A percentile compares a stretch with the other conserved stretches of the same genome.
phyloP scores from a whole-genome alignment of 495 filamentous ascomycete species.

The Jackrogersella minutella region DNA sequence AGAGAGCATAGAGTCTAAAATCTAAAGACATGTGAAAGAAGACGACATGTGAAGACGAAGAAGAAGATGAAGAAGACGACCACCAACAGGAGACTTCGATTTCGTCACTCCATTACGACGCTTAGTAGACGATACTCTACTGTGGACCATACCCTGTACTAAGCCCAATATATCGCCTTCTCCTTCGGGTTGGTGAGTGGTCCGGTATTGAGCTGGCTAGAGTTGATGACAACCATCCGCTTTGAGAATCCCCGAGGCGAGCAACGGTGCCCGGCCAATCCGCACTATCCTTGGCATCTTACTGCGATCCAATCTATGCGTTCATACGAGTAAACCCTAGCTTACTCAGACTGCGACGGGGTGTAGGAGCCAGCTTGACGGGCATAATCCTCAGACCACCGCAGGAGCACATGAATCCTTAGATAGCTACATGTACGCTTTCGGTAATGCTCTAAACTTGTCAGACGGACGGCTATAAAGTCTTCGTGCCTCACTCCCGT shows the following conservation, averaged over 20 bases:
- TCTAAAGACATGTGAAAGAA: slow-evolving; percentile 33
- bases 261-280: slow-evolving; percentile 20
- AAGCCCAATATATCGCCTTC: slow-evolving; percentile 32
- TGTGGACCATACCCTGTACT: slow-evolving; percentile 20
- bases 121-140: slow-evolving; percentile 22
- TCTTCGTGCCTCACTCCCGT: slow-evolving; percentile 1
- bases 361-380: slow-evolving; percentile 1
- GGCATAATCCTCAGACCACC: slow-evolving; percentile 17
- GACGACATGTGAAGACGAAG: slow-evolving; percentile 19
- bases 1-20: slow-evolving; percentile 27
- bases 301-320: slow-evolving; percentile 39
- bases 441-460: slow-evolving; percentile 5
- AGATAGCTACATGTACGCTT: slow-evolving; percentile 4
- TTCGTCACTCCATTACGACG: slow-evolving; percentile 27
- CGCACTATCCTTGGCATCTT: slow-evolving; percentile 34
- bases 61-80: no score
- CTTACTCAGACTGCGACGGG: slow-evolving; percentile 33
- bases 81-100: slow-evolving; percentile 22
- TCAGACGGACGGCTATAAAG: slow-evolving; percentile 26
- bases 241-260: slow-evolving; percentile 18
- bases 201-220: slow-evolving; percentile 18
- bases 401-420: slow-evolving; percentile 22
- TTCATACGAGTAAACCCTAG: slow-evolving; percentile 17
- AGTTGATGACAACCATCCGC: slow-evolving; percentile 13
- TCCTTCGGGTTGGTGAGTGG: slow-evolving; percentile 30